Base-by-base conservation (phyloP, 2,329 filamentous ascomycete species). In the Chalaropsis ovoidea region DNA sequence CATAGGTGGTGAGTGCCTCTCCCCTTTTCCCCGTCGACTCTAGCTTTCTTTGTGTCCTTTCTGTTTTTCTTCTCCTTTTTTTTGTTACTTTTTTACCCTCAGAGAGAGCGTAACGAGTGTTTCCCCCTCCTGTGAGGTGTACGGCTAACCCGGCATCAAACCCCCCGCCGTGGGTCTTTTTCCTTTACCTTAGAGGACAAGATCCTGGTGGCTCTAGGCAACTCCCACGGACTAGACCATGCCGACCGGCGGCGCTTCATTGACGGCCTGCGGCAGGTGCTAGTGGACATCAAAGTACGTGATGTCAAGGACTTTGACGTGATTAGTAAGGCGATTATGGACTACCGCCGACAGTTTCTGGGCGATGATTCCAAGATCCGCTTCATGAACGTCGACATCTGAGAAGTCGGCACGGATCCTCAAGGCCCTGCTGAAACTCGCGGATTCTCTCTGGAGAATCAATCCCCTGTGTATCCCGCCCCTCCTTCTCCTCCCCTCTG, bases 201-300 rank as follows among this genome's bases (percentile, higher is more conserved):
- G 72, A 85, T 90, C 69, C 82, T 91, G 69, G 80, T 88, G 66
- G 84, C 88, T 70, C 81, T 91, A 64, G 87, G 87, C 56, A 84
- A 81, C 60, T 80, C 83, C 56, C 84, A 86, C 68, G 84, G 84
- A 69, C 85, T 84, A 72, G 81, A 79, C 52, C 81, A 81, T 70
- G 81, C 84, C 67, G 80, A 86, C 68, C 82, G 82, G 72, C 77
- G 80, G 66, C 78, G 79, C 68, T 90, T 86, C 75, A 84, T 84
- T 70, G 76, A 77, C 41, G 86, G 86, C 27, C 79, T 90, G 60
- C 80, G 80, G 66, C 77, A 81, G 69, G 76, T 88, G 43, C 80
- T 90, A 65, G 79, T 80, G 67, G 78, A 82, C 54, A 79, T 86
- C 70, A 82, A 84, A 70, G 76, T 77, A 69, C 80, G 79, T 69